phyloP scores from a whole-genome alignment of 1,284 basidiomycete species.

The Schizophyllum amplum region DNA sequence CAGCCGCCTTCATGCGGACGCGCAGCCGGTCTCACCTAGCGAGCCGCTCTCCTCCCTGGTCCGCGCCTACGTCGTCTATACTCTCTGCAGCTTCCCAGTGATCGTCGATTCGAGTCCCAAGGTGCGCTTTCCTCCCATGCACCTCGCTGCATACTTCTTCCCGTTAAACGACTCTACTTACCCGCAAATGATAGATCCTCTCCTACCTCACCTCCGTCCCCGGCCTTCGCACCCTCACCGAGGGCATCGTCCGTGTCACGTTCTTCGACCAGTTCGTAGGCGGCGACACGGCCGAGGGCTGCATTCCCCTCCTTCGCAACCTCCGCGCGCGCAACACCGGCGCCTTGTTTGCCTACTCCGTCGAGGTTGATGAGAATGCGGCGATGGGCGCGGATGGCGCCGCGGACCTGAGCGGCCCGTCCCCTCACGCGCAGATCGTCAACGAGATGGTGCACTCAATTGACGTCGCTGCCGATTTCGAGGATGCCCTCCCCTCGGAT shows the following conservation, averaged over 20 bases:
- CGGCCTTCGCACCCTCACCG: constrained; percentile 55
- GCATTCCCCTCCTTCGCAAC: constrained; percentile 54
- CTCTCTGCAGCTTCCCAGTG: constrained; percentile 68
- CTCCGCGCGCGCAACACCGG: constrained; percentile 69
- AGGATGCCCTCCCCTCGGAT: constrained; percentile 36
- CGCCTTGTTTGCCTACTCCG: constrained; percentile 77
- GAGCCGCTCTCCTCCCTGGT: constrained; percentile 24
- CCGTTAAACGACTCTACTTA: background rate
- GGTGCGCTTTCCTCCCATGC: background rate
- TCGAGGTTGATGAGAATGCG: constrained; percentile 68
- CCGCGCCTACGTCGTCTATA: constrained; percentile 76
- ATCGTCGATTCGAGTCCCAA: constrained; percentile 74
- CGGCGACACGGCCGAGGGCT: constrained; percentile 71
- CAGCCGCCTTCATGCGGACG: background rate
- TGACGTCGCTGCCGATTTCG: constrained; percentile 74
- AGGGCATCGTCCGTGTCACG: constrained; percentile 68
- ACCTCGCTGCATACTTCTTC: background rate
- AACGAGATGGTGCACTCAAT: constrained; percentile 68
- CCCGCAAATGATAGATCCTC: constrained; percentile 49
- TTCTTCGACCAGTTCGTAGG: constrained; percentile 93
- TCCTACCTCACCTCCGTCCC: constrained; percentile 56
- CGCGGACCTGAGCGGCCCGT: constrained; percentile 4
- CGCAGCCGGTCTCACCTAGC: background rate
- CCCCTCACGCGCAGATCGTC: constrained; percentile 50
- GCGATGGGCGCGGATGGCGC: constrained; percentile 24